Evolutionary conservation across 1,139 yeast genomes (phyloP).

Genomic region (Sugiyamaella grinbergsii): DNA sequence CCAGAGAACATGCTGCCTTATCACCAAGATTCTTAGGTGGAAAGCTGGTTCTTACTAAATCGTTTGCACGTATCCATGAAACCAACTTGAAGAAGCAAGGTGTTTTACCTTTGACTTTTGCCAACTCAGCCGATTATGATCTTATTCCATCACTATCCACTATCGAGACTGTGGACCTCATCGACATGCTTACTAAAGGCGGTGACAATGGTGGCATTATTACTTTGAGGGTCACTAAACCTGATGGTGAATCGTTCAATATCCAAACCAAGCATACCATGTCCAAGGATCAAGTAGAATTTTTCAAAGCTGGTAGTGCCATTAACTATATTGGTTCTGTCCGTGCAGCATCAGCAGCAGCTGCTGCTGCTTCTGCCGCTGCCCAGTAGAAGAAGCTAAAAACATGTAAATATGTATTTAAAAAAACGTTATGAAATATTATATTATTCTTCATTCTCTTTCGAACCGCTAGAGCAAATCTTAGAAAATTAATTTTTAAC

Average conservation of each 20-base stretch:
- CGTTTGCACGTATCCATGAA: slow-evolving; percentile 94
- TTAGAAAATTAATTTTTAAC: neutral
- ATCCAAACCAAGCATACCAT: slow-evolving; percentile 87
- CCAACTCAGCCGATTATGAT: slow-evolving; percentile 86
- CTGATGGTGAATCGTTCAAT: slow-evolving; percentile 67
- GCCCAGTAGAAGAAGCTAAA: too few species aligned
- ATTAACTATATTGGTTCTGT: slow-evolving; percentile 77
- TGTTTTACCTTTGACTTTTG: slow-evolving; percentile 90
- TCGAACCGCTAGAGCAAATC: neutral
- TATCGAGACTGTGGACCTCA: slow-evolving; percentile 73
- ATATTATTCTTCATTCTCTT: neutral
- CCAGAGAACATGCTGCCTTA: slow-evolving; percentile 98
- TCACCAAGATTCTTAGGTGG: slow-evolving; percentile 96
- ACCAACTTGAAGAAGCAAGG: slow-evolving; percentile 96
- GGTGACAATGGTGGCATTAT: slow-evolving; percentile 88
- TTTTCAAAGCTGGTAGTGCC: slow-evolving; percentile 97
- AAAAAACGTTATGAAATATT: slow-evolving; percentile 4
- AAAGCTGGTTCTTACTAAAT: slow-evolving; percentile 80
- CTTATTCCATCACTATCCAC: slow-evolving; percentile 72
- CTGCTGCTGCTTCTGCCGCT: neutral
- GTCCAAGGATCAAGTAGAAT: slow-evolving; percentile 94
- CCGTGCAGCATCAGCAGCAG: slow-evolving; percentile 18
- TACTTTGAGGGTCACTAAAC: slow-evolving; percentile 71
- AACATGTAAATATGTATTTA: too few species aligned
- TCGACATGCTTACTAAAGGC: slow-evolving; percentile 73